Conservation (phyloP, 2,329 filamentous ascomycete genomes). For the Fusarium solani-melongenae region DNA sequence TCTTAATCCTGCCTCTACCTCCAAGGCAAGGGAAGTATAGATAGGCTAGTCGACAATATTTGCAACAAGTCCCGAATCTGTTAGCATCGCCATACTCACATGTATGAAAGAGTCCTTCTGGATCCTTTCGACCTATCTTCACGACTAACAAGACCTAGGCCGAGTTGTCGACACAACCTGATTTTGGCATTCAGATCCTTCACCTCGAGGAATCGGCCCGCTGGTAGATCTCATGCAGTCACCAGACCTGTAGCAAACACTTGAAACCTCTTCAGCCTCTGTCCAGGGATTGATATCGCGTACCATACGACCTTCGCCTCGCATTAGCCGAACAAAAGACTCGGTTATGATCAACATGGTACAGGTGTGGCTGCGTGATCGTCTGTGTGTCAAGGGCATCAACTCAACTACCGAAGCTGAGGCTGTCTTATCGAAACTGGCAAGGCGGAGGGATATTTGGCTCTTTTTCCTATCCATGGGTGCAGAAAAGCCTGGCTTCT, state of each 20-base stretch:
- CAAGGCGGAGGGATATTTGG: neutral
- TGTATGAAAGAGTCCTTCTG: neutral
- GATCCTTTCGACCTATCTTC: neutral
- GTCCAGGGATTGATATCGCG: neutral
- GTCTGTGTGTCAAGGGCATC: neutral
- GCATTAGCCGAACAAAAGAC: neutral
- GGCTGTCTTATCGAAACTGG: neutral
- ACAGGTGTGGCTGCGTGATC: neutral
- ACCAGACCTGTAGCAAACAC: neutral
- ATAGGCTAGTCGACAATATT: neutral
- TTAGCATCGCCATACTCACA: neutral
- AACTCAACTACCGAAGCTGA: neutral
- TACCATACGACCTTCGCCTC: too few species aligned
- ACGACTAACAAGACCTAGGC: neutral
- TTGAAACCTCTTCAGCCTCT: neutral
- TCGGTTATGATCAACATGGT: neutral
- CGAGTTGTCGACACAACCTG: neutral
- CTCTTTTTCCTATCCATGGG: neutral
- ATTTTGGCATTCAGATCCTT: neutral
- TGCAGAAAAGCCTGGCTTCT: neutral
- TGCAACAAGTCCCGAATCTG: neutral
- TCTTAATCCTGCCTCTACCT: too few species aligned
- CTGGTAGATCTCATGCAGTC: neutral
- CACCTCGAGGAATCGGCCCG: too few species aligned
- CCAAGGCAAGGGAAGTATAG: too few species aligned